These are phyloP conservation scores for Ramalina intermedia DNA, from an alignment of 495 filamentous ascomycete genomes.

Conservation along the genomic window DNA sequence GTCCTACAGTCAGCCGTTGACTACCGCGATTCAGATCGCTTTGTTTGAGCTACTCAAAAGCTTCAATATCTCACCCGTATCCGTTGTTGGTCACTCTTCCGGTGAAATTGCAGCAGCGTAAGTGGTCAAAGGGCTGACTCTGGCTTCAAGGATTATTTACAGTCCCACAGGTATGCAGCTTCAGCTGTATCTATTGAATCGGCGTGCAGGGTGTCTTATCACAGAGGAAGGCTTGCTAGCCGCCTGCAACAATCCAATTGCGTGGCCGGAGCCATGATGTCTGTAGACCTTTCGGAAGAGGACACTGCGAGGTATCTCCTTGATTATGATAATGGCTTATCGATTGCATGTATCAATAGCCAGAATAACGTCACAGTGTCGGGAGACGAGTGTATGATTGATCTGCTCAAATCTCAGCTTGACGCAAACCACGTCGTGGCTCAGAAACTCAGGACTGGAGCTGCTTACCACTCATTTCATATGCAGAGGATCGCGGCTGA, in stretches of 20 bases:
- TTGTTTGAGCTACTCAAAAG: slow-evolving; percentile 24
- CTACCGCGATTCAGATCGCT: slow-evolving; percentile 29
- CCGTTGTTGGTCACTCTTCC: slow-evolving; percentile 26
- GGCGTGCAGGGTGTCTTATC: slow-evolving; percentile 19
- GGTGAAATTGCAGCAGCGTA: slow-evolving; percentile 29
- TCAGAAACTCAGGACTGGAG: slow-evolving; percentile 25
- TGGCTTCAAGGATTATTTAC: slow-evolving; percentile 12
- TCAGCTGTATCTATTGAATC: too few relatives aligned
- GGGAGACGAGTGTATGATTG: slow-evolving; percentile 17
- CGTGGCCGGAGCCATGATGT: slow-evolving; percentile 28
- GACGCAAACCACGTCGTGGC: slow-evolving; percentile 19
- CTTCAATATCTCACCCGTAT: slow-evolving; percentile 20
- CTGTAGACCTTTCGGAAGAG: slow-evolving; percentile 13
- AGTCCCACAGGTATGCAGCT: too few relatives aligned
- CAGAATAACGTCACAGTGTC: slow-evolving; percentile 23
- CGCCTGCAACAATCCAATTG: background rate
- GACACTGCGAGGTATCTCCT: slow-evolving; percentile 18
- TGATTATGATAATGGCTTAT: slow-evolving; percentile 11
- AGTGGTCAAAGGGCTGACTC: too few relatives aligned
- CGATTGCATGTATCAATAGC: slow-evolving; percentile 24
- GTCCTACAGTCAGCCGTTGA: background rate
- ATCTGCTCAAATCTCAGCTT: slow-evolving; percentile 22
- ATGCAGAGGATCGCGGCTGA: slow-evolving; percentile 15
- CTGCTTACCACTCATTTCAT: slow-evolving; percentile 31
- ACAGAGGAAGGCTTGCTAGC: slow-evolving; percentile 15